These are phyloP conservation scores for Phaffia rhodozyma DNA, from an alignment of 1,284 basidiomycete species.

Conservation along the genomic window DNA sequence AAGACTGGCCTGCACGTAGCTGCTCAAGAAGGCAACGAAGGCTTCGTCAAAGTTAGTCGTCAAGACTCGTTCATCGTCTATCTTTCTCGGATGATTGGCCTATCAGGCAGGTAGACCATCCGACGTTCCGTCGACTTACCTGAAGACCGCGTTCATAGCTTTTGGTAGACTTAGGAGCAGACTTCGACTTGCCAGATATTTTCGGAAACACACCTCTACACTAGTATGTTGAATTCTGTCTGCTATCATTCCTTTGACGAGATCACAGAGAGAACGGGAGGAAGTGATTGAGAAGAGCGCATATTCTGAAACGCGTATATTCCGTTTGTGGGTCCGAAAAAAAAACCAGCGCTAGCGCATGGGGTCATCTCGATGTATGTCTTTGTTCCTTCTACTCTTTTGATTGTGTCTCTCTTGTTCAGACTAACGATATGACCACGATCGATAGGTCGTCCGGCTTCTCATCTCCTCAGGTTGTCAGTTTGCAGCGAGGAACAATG, in stretches of 20 bases:
- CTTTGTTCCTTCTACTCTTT: neutral
- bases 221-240: slow-evolving; percentile 48
- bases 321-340: too few relatives aligned
- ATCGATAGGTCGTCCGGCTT: slow-evolving; percentile 59
- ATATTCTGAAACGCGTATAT: slow-evolving; percentile 17
- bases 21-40: slow-evolving; percentile 75
- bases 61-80: neutral
- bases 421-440: slow-evolving; percentile 26
- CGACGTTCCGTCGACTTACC: neutral
- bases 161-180: slow-evolving; percentile 75
- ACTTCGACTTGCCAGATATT: slow-evolving; percentile 74
- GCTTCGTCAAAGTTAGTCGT: slow-evolving; percentile 60
- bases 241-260: neutral
- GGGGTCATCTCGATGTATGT: slow-evolving; percentile 64
- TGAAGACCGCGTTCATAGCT: slow-evolving; percentile 42
- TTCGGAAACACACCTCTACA: slow-evolving; percentile 86
- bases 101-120: neutral
- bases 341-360: slow-evolving; percentile 56
- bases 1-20: slow-evolving; percentile 83
- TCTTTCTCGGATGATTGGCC: neutral
- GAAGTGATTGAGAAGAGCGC: neutral
- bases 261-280: too few relatives aligned
- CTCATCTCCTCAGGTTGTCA: slow-evolving; percentile 80
- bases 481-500: slow-evolving; percentile 67
- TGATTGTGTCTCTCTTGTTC: slow-evolving; percentile 18